These are phyloP conservation scores for Golubevia sp. DNA, from an alignment of 1,284 basidiomycete species.

Conservation along the genomic window DNA sequence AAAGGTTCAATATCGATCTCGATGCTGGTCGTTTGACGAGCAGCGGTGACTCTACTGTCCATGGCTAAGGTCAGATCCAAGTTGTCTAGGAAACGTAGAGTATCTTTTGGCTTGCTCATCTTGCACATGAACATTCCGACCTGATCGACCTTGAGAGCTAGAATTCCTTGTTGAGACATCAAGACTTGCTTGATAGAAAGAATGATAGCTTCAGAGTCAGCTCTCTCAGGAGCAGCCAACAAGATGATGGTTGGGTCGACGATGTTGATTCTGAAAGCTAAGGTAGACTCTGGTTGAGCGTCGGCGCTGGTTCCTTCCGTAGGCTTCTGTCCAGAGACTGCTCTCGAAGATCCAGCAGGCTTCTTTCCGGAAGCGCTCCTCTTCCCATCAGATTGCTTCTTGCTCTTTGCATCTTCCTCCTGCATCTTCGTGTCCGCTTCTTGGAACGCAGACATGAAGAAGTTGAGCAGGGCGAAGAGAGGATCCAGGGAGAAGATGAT, in stretches of 20 bases:
- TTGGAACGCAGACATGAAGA: conserved; percentile 74
- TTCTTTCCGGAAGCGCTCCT: too few species aligned
- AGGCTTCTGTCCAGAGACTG: too few species aligned
- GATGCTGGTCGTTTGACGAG: conserved; percentile 79
- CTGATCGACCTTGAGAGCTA: conserved; percentile 79
- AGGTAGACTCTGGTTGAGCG: conserved; percentile 31
- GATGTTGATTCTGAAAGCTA: conserved; percentile 80
- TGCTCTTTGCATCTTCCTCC: too few species aligned
- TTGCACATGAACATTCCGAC: conserved; percentile 89
- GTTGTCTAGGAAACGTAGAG: conserved; percentile 89
- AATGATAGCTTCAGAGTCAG: conserved; percentile 84
- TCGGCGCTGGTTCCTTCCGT: conserved; percentile 2
- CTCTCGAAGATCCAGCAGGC: too few species aligned
- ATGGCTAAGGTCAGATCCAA: conserved; percentile 85
- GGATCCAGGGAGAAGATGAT: conserved; percentile 93
- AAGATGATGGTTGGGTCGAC: conserved; percentile 89
- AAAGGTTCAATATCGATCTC: conserved; percentile 79
- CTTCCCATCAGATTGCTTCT: too few species aligned
- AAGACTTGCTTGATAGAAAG: conserved; percentile 82
- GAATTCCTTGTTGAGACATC: conserved; percentile 88
- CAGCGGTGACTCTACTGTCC: conserved; percentile 76
- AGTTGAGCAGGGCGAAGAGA: conserved; percentile 82
- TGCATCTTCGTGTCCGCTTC: conserved; percentile 20
- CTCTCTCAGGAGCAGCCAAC: conserved; percentile 80
- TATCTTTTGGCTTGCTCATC: conserved; percentile 84